phyloP scores from a whole-genome alignment of 768 basidiomycete species.

The Gloeophyllum trabeum region DNA sequence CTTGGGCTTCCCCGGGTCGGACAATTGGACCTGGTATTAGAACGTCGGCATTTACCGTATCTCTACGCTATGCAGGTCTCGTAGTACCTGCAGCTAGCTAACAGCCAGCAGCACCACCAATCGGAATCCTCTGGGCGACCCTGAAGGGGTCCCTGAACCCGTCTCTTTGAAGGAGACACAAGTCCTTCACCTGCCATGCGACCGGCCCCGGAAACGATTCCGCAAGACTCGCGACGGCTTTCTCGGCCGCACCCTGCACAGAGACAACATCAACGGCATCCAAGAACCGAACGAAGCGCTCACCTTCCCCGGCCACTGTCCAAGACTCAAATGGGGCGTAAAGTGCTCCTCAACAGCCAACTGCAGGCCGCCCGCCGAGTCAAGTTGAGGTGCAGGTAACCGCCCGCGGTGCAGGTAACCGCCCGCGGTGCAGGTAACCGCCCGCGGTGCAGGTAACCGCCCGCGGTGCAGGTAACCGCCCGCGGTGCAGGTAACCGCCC shows the following conservation, averaged over 20 bases:
- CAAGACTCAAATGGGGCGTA: background rate
- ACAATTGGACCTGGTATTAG: too few species aligned
- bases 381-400: background rate
- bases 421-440: background rate
- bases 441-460: background rate
- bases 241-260: background rate
- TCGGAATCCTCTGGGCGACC: background rate
- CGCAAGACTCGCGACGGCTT: background rate
- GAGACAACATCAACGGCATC: background rate
- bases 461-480: background rate
- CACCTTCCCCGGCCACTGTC: background rate
- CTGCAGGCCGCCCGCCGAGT: too few species aligned
- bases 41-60: too few species aligned
- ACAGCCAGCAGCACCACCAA: background rate
- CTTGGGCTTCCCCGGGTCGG: too few species aligned
- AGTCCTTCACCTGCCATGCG: background rate
- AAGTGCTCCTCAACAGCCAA: background rate
- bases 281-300: background rate
- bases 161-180: background rate
- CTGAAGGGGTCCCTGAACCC: background rate
- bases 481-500: background rate
- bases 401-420: background rate
- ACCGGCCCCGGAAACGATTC: background rate
- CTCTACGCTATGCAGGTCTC: too few species aligned
- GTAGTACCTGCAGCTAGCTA: too few species aligned